Evolutionary conservation across 768 basidiomycete genomes (phyloP).

Genomic region (Boletus edulis): DNA sequence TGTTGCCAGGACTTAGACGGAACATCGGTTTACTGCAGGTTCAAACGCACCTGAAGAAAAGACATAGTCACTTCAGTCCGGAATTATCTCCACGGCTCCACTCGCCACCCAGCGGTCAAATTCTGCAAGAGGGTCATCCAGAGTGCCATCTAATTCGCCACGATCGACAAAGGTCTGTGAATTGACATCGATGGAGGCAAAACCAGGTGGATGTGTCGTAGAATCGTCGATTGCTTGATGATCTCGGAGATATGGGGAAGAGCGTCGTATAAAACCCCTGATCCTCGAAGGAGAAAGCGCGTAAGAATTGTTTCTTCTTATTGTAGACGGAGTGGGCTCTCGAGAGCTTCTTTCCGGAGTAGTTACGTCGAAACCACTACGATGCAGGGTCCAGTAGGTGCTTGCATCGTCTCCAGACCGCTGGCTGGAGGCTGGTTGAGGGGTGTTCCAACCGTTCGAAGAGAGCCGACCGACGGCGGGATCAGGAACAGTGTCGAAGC

Average conservation of each 20-base stretch:
- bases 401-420: constrained; percentile 8
- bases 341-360: neutral
- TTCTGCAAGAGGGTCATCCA: constrained; percentile 56
- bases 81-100: constrained; percentile 54
- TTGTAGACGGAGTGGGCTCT: neutral
- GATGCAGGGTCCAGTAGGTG: neutral
- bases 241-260: neutral
- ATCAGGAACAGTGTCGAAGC: constrained; percentile 29
- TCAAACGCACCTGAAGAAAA: neutral
- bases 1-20: no score
- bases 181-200: neutral
- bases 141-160: constrained; percentile 8
- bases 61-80: constrained; percentile 13
- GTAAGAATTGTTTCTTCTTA: constrained; percentile 6
- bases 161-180: neutral
- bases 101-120: constrained; percentile 70
- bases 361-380: neutral
- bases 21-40: neutral
- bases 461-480: neutral
- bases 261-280: constrained; percentile 17
- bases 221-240: neutral
- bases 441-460: neutral
- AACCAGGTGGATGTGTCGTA: neutral
- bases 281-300: constrained; percentile 27
- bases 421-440: constrained; percentile 5